phyloP scores from a whole-genome alignment of 352 stramenopile genomes.

The Pythium aristosporum region DNA sequence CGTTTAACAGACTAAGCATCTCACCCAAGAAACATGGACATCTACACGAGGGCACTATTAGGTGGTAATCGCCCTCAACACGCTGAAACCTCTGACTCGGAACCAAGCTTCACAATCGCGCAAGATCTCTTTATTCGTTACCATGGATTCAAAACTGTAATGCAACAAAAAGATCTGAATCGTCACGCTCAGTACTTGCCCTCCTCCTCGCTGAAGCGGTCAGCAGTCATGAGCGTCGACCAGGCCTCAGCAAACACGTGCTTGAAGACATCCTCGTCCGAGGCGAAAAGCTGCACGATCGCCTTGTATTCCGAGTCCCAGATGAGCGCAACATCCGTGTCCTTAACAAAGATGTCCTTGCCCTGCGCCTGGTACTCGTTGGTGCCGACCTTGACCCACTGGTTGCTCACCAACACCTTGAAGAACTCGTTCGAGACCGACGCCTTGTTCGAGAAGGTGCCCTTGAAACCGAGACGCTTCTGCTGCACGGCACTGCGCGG shows the following conservation, averaged over 20 bases:
- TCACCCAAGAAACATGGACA: no score
- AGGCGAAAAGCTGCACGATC: slow-evolving; percentile 1
- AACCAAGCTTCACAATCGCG: no score
- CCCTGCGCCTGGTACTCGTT: neutral
- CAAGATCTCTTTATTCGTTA: no score
- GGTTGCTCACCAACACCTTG: neutral
- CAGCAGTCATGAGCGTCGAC: slow-evolving; percentile 2
- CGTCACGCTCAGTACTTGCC: no score
- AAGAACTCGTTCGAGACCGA: slow-evolving; percentile 2
- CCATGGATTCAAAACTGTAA: no score
- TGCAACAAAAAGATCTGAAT: no score
- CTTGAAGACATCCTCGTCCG: neutral
- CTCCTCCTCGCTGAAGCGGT: neutral
- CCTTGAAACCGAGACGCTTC: neutral
- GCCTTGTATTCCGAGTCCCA: slow-evolving; percentile 5
- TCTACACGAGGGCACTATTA: no score
- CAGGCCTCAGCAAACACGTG: neutral
- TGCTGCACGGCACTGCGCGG: slow-evolving; percentile 1
- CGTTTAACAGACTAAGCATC: no score
- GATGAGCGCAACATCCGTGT: neutral
- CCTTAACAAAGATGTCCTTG: no score
- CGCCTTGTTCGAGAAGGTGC: neutral
- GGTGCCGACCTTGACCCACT: neutral
- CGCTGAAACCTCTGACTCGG: no score
- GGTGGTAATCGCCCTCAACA: no score